phyloP scores from a whole-genome alignment of 129 eudicot genomes.

The Chrysanthemum makinoi region DNA sequence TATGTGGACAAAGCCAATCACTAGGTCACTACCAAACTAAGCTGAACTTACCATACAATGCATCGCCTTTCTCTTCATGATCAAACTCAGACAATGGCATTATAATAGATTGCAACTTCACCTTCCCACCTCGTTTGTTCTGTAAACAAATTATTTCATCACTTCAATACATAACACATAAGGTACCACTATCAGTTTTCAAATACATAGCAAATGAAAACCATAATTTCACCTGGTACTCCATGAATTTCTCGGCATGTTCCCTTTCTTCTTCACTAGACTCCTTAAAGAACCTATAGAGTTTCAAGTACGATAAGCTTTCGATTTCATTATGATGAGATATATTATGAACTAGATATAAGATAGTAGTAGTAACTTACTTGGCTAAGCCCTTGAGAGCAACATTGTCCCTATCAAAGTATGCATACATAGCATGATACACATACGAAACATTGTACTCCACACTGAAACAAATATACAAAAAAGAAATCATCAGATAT shows the following conservation, averaged over 20 bases:
- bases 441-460: slow-evolving; percentile 95
- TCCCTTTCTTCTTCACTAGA: slow-evolving; percentile 91
- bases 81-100: slow-evolving; percentile 87
- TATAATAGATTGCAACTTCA: slow-evolving; percentile 29
- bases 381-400: slow-evolving; percentile 93
- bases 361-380: slow-evolving; percentile 39
- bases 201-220: slow-evolving; percentile 6
- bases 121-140: no score
- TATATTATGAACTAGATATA: background rate
- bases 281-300: slow-evolving; percentile 75
- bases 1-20: no score
- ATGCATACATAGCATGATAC: slow-evolving; percentile 90
- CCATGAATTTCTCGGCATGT: slow-evolving; percentile 91
- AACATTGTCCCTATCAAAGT: slow-evolving; percentile 86
- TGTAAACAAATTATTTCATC: background rate
- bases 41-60: slow-evolving; percentile 63
- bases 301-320: no score
- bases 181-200: background rate
- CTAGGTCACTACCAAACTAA: no score
- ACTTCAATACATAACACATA: background rate
- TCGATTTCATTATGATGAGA: background rate
- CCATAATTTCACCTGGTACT: slow-evolving; percentile 60
- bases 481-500: slow-evolving; percentile 15
- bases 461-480: slow-evolving; percentile 40
- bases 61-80: slow-evolving; percentile 91